These are phyloP conservation scores for Erysimum cheiranthoides DNA, from an alignment of 345 rosid genomes.

Conservation along the genomic window DNA sequence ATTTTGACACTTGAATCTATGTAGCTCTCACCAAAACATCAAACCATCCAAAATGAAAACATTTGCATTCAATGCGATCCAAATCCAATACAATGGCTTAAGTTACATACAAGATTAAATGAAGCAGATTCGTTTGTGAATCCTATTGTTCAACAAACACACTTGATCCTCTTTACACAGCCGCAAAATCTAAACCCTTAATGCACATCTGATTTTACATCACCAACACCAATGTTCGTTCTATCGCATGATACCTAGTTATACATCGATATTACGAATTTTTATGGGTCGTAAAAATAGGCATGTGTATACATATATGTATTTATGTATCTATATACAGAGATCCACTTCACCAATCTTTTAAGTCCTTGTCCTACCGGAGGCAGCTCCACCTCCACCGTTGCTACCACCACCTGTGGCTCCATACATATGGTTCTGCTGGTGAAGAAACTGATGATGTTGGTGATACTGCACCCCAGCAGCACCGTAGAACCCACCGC, in stretches of 20 bases:
- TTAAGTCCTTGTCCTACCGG: constrained; percentile 47
- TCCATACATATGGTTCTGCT: constrained; percentile 44
- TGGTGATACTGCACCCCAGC: constrained; percentile 45
- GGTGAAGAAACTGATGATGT: constrained; percentile 48
- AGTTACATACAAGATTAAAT: constrained; percentile 27
- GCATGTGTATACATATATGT: constrained; percentile 27
- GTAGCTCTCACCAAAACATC: constrained; percentile 13
- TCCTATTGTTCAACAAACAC: constrained; percentile 32
- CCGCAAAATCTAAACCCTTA: constrained; percentile 37
- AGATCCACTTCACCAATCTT: constrained; percentile 35
- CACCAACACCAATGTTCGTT: constrained; percentile 16
- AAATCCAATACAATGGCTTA: constrained; percentile 29
- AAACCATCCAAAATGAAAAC: constrained; percentile 18
- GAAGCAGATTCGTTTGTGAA: constrained; percentile 32
- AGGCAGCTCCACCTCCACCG: constrained; percentile 34
- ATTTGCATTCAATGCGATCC: constrained; percentile 24
- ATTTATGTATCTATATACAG: constrained; percentile 42
- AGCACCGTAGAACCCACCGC: constrained; percentile 41
- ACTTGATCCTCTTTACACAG: constrained; percentile 44
- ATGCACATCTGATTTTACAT: constrained; percentile 40
- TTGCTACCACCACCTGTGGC: constrained; percentile 38
- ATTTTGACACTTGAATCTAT: constrained; percentile 15
- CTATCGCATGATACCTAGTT: constrained; percentile 21
- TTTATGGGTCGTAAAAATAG: constrained; percentile 30
- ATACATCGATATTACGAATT: neutral